Conservation (phyloP, 1,284 basidiomycete genomes). For the Filobasidium uniguttulatum region DNA sequence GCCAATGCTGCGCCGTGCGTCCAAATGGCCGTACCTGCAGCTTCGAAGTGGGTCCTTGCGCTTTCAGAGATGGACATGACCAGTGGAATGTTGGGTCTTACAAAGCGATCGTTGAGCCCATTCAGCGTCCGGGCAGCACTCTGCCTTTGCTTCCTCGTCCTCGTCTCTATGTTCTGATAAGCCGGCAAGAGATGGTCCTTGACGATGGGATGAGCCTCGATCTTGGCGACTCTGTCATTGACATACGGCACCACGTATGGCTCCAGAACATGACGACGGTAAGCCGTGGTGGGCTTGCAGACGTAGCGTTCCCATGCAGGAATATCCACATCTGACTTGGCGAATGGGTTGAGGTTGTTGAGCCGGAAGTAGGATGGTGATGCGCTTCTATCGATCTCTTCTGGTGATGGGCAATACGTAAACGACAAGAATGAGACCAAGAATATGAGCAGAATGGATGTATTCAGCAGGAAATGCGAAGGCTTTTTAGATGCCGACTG, state of each 20-base stretch:
- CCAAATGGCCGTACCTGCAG: too few relatives aligned
- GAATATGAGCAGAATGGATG: constrained; percentile 11
- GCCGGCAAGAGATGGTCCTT: constrained; percentile 5
- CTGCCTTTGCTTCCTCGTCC: background rate
- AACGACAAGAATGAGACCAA: constrained; percentile 14
- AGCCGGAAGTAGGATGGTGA: constrained; percentile 5
- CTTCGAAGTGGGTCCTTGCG: background rate
- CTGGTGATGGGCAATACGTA: constrained; percentile 13
- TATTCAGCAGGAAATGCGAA: constrained; percentile 5
- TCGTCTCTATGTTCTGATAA: background rate
- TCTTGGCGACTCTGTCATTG: constrained; percentile 3
- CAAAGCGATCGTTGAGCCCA: background rate
- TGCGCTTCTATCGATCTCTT: background rate
- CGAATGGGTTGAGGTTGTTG: constrained; percentile 11
- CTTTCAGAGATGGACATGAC: background rate
- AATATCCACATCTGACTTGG: background rate
- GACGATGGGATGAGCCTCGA: constrained; percentile 8
- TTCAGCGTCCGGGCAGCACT: background rate
- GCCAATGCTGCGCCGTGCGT: background rate
- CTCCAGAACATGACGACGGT: constrained; percentile 11
- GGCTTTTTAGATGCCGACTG: background rate
- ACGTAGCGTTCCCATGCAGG: constrained; percentile 14
- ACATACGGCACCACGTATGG: constrained; percentile 15
- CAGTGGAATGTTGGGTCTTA: background rate
- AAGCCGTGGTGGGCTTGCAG: constrained; percentile 14